phyloP scores from a whole-genome alignment of 257 asterid species.

The Solanum stenotomum region DNA sequence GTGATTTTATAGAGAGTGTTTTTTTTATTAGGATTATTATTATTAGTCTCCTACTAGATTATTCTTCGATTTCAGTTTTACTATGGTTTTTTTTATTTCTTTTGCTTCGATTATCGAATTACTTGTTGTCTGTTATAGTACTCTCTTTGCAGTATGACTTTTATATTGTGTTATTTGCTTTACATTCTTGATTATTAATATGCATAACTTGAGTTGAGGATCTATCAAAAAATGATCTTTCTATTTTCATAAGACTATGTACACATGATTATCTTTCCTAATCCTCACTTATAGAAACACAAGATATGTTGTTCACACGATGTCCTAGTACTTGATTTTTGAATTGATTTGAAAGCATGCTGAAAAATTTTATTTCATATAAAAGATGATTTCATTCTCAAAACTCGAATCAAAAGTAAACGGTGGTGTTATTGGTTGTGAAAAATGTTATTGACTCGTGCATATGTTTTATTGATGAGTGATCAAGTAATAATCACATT shows the following conservation, averaged over 20 bases:
- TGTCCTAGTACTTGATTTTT: not conserved
- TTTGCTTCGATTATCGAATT: too few relatives aligned
- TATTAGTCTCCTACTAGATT: too few relatives aligned
- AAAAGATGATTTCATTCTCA: too few relatives aligned
- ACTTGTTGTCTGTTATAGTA: too few relatives aligned
- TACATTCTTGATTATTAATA: not conserved
- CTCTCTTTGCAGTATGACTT: too few relatives aligned
- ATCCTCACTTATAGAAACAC: not conserved
- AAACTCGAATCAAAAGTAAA: not conserved
- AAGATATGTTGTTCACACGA: not conserved
- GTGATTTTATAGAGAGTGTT: too few relatives aligned
- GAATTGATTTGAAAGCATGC: not conserved
- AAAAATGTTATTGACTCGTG: not conserved
- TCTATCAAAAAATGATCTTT: too few relatives aligned
- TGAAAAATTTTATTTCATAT: not conserved
- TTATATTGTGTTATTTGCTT: too few relatives aligned
- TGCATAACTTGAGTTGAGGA: not conserved
- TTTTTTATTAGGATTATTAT: not conserved
- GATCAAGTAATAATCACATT: not conserved
- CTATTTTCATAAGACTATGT: too few relatives aligned
- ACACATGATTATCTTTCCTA: not conserved
- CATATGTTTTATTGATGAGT: not conserved
- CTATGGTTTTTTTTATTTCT: too few relatives aligned
- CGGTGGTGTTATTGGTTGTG: not conserved
- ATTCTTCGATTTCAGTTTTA: too few relatives aligned